Conservation (phyloP, 352 stramenopile genomes). For the Pythium monospermum region DNA sequence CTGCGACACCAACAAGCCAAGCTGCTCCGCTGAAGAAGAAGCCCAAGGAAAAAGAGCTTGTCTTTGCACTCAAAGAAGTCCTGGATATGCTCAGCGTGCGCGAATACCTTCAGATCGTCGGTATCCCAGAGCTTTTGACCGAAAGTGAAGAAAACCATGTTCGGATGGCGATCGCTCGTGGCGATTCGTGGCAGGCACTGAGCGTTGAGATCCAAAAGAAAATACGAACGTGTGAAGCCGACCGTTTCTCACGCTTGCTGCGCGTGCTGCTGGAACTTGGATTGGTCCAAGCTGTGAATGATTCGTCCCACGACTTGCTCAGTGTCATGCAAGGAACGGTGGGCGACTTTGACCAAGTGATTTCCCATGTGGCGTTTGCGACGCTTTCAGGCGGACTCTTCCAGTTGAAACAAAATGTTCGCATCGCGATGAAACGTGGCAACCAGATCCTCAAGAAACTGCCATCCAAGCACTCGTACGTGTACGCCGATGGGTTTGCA, state of each 20-base stretch:
- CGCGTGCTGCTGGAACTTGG: constrained; percentile 66
- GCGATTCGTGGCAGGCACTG: constrained; percentile 46
- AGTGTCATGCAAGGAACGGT: constrained; percentile 42
- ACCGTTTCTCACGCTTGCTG: constrained; percentile 66
- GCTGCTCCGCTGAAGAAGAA: background rate
- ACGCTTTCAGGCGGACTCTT: constrained; percentile 69
- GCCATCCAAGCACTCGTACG: constrained; percentile 49
- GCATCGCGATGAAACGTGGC: constrained; percentile 53
- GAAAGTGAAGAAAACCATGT: constrained; percentile 61
- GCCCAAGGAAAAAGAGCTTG: constrained; percentile 1
- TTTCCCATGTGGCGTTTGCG: constrained; percentile 71
- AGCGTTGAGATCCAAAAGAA: constrained; percentile 39
- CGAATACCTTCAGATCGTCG: constrained; percentile 74
- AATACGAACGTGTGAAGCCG: constrained; percentile 58
- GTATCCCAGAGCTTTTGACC: constrained; percentile 53
- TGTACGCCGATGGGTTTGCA: constrained; percentile 58
- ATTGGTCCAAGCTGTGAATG: constrained; percentile 48
- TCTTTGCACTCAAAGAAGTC: constrained; percentile 69
- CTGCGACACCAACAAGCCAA: background rate
- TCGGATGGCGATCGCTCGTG: constrained; percentile 31
- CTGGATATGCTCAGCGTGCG: constrained; percentile 55
- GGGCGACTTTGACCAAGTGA: constrained; percentile 66
- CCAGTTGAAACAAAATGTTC: constrained; percentile 37
- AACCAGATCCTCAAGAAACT: constrained; percentile 45
- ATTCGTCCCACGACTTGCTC: constrained; percentile 51